Base-by-base conservation (phyloP, 2,329 filamentous ascomycete species). In the Rosellinia necatrix region DNA sequence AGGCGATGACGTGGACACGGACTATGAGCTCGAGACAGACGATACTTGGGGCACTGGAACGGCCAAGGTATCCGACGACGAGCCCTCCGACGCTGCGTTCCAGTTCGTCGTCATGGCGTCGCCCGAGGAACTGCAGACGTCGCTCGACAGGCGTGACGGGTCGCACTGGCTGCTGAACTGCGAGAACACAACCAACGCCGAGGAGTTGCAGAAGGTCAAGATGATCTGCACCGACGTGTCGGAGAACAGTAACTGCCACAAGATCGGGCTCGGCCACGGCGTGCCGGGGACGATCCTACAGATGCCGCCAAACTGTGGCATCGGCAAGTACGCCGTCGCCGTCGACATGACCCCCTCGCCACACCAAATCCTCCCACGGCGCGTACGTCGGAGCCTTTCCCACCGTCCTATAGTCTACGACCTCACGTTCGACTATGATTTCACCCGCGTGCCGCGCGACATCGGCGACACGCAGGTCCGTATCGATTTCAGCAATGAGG, bases 131-230 rank as follows among this genome's bases (percentile, higher is more conserved):
- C 37, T 74, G 4, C 67, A 73, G 32, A 38, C 64, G 8, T 69
- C 69, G 1, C 63, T 79, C 0, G 69, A 75, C 62, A 74, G 72
- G 62, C 68, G 75, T 21, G 75, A 79, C 52, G 75, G 75, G 7
- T 77, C 75, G 4, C 71, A 75, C 65, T 78, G 72, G 75, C 74
- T 78, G 6, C 72, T 74, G 40, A 61, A 69, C 63, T 78, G 75
- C 65, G 22, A 61, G 21, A 64, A 73, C 29, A 46, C 30, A 30
- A 22, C 51, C 1, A 35, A 58, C 9, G 63, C 53, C 44, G 67
- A 74, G 34, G 67, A 59, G 2, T 58, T 62, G n/a, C 73, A 75
- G 1, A 74, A 70, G 0, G 64, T 75, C 6, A 65, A 62, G 9
- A 71, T 72, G 63, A 60, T 76, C 0, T 78, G 71, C 58, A 75